Base-by-base conservation (phyloP, 495 filamentous ascomycete genomes). In the Parachaetomium inaequale region DNA sequence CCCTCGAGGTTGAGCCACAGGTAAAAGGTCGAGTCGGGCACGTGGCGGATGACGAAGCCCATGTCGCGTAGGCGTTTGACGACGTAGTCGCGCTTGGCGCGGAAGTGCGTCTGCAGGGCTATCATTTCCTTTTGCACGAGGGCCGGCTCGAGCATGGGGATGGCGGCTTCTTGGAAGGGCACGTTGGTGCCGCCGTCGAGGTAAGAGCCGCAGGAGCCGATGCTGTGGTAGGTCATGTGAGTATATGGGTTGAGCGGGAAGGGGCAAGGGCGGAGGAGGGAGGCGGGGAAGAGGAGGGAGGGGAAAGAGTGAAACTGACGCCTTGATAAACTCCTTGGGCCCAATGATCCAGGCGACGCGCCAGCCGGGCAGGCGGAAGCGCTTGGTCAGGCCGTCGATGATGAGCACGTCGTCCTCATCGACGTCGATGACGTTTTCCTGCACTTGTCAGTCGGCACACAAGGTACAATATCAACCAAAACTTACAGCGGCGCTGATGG, bases 121-220 rank as follows among this genome's bases (percentile, higher is more conserved):
- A 82, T 82, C 93, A 98, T 98, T 75, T 98, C 93, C n/a, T 73
- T 76, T 65, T 82, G 81, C 23, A 97, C 93, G 21, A 89, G 82
- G 4, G 75, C 72, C 0, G 93, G 93, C 62, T 96, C 89, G 12
- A 98, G 86, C 91, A 98, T 95, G 2, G 87, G 84, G 55, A 98
- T 84, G 10, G 93, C 91, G 31, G 93, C 93, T 73, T 96, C 88
- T 74, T 97, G 93, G 84, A 98, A 96, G 25, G 93, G 92, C 5
- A 90, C 92, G 70, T 96, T 96, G 69, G 91, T 89, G 62, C 93
- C 93, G 60, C 93, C 93, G 68, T 97, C 93, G n/a, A 98, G 87
- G 79, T 96, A 98, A 3, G 87, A 90, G 34, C 93, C 93, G 67
- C 93, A 95, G 38, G 88, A 92, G 60, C 91, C 91, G 63, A 98